A percentile compares a stretch with the other conserved stretches of the same genome.
Evolutionary conservation across 306 rosid species (phyloP).

Genomic region (Prunus salicina): DNA sequence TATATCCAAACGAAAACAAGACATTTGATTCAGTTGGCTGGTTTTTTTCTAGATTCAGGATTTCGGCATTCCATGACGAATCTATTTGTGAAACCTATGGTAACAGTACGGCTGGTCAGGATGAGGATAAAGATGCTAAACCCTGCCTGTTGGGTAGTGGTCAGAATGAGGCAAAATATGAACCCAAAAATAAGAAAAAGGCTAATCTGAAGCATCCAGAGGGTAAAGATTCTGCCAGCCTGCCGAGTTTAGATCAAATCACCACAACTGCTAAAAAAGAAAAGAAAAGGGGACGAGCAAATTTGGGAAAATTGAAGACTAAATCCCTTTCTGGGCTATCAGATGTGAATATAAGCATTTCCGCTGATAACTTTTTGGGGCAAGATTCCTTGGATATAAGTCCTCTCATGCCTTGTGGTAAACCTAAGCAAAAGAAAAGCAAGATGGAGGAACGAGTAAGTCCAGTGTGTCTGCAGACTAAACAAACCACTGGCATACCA

Average conservation of each 20-base stretch:
- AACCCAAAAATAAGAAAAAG: conserved; percentile 31
- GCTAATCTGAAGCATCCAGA: conserved; percentile 14
- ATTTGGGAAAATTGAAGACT: conserved; percentile 37
- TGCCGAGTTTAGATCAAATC: conserved; percentile 18
- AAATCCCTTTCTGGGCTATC: conserved; percentile 61
- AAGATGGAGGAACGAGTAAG: conserved; percentile 26
- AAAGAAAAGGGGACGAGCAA: conserved; percentile 31
- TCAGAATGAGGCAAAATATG: conserved; percentile 29
- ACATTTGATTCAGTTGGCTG: conserved; percentile 55
- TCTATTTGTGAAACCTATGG: conserved; percentile 25
- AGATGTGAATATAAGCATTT: conserved; percentile 38
- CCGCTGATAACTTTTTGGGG: conserved; percentile 16
- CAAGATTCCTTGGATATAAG: conserved; percentile 22
- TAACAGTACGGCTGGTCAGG: conserved; percentile 15
- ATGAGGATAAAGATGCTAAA: conserved; percentile 27
- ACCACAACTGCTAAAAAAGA: conserved; percentile 7
- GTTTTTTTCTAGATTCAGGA: conserved; percentile 69
- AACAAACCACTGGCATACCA: conserved; percentile 37
- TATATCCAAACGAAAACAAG: conserved; percentile 36
- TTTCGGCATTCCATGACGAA: conserved; percentile 58
- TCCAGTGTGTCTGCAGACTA: conserved; percentile 18
- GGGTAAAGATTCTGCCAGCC: conserved; percentile 35
- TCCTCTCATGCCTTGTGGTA: conserved; percentile 15
- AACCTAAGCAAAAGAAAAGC: conserved; percentile 31
- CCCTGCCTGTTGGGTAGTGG: conserved; percentile 21